These are phyloP conservation scores for Pleomassaria siparia DNA, from an alignment of 2,329 filamentous ascomycete genomes.

Conservation along the genomic window DNA sequence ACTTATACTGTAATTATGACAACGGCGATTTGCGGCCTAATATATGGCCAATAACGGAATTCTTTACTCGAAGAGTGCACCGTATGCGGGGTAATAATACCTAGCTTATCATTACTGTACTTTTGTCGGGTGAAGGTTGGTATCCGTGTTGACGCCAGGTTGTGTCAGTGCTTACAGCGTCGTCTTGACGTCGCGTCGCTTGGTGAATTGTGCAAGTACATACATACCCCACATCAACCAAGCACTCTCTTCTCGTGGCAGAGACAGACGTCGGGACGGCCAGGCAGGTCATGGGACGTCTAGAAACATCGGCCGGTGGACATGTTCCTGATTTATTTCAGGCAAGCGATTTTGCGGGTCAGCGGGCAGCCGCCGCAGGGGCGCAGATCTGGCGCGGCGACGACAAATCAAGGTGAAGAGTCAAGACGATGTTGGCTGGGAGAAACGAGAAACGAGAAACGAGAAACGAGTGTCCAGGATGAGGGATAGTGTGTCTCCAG, in stretches of 20 bases:
- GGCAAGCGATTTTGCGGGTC: slow-evolving; percentile 28
- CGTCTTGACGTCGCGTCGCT: too few species aligned
- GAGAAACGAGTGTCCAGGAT: slow-evolving; percentile 16
- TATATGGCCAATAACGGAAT: not conserved
- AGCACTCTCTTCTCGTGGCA: not conserved
- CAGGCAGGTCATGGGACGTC: not conserved
- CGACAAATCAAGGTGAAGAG: slow-evolving; percentile 16
- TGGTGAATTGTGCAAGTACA: too few species aligned
- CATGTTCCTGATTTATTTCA: slow-evolving; percentile 19
- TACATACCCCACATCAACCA: not conserved
- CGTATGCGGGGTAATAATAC: not conserved
- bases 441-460: too few species aligned
- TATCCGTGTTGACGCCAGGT: too few species aligned
- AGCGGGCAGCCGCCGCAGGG: slow-evolving; percentile 36
- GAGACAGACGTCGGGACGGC: not conserved
- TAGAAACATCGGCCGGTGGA: not conserved
- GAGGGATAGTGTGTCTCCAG: not conserved
- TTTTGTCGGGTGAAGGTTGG: too few species aligned
- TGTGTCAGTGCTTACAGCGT: too few species aligned
- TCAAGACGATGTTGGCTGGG: slow-evolving; percentile 7
- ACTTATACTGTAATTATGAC: not conserved
- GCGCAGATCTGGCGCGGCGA: slow-evolving; percentile 23
- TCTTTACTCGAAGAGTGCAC: not conserved
- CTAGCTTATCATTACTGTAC: not conserved
- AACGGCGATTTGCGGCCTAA: not conserved